Base-by-base conservation (phyloP, 2,329 filamentous ascomycete species). In the Chaetomium strumarium region DNA sequence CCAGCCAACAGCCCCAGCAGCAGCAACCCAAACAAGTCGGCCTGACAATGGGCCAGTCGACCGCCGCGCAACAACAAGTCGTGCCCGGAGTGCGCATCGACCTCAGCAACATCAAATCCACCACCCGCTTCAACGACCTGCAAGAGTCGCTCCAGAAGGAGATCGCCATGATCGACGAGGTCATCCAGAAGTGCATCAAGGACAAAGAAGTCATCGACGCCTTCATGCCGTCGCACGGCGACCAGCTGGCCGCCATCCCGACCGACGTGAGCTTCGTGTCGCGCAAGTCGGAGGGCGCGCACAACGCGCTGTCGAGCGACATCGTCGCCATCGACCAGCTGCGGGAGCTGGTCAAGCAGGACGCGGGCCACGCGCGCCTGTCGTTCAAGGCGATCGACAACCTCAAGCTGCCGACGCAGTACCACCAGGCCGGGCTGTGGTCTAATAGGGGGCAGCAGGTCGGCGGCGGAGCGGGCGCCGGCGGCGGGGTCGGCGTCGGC, bases 111-210 rank as follows among this genome's bases (percentile, higher is more conserved):
- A 75, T 97, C 55, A 83, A 90, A 48, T 86, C 87, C 14, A 95
- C 91, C 0, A 96, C 90, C 3, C 88, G 93, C 56, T 96, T 93
- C 74, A 89, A 90, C 66, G 92, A 96, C 68, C 84, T 96, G 29
- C 83, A 88, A 55, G 86, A 92, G 60, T 83, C 88, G 30, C 75
- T 96, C 14, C 90, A 95, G 65, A 81, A 83, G 57, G 74, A 89
- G 60, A 87, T 99, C 56, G 82, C 88, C 57, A 72, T 77, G 10
- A 82, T 95, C 58, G 92, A 99, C 69, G 80, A 81, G 53, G 82
- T 85, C 58, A 92, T 99, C 61, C 81, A 89, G 62, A 78, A 79
- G 49, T 90, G 93, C 66, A 90, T 95, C 63, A 78, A 79, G 53
- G 85, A 86, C 68, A 85, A 88, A 65, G 82, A 86, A 60, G 82